Conservation (phyloP, 306 rosid species). For the Dicorynia guianensis region DNA sequence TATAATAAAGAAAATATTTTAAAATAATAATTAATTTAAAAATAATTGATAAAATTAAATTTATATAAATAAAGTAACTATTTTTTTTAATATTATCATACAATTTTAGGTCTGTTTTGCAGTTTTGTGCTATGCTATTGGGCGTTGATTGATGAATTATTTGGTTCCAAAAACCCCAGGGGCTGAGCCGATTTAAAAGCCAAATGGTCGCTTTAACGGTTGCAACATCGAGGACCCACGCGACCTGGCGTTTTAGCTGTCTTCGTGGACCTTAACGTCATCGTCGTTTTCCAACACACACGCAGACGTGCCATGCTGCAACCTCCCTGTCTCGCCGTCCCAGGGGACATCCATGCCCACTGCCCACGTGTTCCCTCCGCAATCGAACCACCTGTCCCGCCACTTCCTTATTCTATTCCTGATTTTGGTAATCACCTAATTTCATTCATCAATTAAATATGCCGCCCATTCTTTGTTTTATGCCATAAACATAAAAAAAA, state of each 20-base stretch:
- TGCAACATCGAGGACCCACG: constrained; percentile 35
- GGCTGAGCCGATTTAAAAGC: no score
- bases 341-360: constrained; percentile 9
- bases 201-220: no score
- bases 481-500: not conserved
- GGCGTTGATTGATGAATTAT: no score
- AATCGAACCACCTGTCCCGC: not conserved
- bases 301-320: constrained; percentile 31
- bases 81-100: no score
- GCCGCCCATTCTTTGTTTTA: not conserved
- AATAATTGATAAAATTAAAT: no score
- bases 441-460: not conserved
- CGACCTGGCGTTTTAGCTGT: constrained; percentile 32
- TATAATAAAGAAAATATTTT: no score
- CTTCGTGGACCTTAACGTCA: constrained; percentile 20
- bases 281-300: constrained; percentile 42
- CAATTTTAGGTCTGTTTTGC: no score
- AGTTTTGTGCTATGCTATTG: no score
- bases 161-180: no score
- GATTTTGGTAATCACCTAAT: constrained; percentile 10
- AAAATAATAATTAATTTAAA: no score
- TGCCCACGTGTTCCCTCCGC: constrained; percentile 35
- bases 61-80: no score
- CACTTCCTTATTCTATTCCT: not conserved
- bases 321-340: constrained; percentile 5